Evolutionary conservation across 805 yeast species (phyloP).

Genomic region (Maudiozyma pseudohumilis): DNA sequence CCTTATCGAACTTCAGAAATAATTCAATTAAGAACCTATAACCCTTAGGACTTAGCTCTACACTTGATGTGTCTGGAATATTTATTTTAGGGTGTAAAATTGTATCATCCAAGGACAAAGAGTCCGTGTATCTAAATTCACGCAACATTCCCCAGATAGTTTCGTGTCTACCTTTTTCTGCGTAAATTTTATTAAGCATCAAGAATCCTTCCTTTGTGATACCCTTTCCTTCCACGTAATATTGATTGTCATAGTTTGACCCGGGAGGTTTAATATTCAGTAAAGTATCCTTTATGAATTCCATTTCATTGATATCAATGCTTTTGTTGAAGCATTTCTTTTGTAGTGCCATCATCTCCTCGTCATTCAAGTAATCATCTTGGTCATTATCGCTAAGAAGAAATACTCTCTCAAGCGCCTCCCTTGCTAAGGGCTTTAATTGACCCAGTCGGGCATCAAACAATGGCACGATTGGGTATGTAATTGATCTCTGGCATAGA

Average conservation of each 20-base stretch:
- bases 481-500: constrained; percentile 84
- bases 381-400: constrained; percentile 83
- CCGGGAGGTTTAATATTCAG: constrained; percentile 1
- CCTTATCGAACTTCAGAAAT: constrained; percentile 80
- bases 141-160: constrained; percentile 93
- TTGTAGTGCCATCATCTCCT: constrained; percentile 64
- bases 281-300: constrained; percentile 34
- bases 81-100: constrained; percentile 73
- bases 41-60: constrained; percentile 87
- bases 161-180: constrained; percentile 89
- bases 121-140: constrained; percentile 83
- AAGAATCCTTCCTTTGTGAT: constrained; percentile 69
- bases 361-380: constrained; percentile 67
- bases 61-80: constrained; percentile 65
- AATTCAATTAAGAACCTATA: constrained; percentile 86
- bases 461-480: constrained; percentile 86
- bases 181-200: constrained; percentile 66
- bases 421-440: constrained; percentile 64
- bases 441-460: constrained; percentile 85
- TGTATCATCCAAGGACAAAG: constrained; percentile 71
- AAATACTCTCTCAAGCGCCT: constrained; percentile 74
- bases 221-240: constrained; percentile 38
- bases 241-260: constrained; percentile 19
- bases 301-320: constrained; percentile 42
- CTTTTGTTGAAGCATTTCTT: constrained; percentile 59